Conservation (phyloP, 78 protist genomes). For the Anaeramoeba ignava region DNA sequence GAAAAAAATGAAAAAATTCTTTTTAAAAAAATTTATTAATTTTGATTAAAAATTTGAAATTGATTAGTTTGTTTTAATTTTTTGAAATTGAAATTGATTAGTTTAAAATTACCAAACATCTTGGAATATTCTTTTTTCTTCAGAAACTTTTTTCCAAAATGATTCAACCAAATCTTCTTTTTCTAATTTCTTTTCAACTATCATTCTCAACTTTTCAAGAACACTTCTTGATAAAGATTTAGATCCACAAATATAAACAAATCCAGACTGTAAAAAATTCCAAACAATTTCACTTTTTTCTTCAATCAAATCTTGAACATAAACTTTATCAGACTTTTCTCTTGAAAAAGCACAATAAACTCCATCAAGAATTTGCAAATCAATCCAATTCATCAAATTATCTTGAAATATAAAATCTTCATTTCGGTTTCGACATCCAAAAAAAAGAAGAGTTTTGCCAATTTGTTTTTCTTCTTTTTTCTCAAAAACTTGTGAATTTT, state of each 20-base stretch:
- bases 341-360: background rate
- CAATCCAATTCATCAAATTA: background rate
- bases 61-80: too few species aligned
- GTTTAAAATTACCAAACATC: background rate
- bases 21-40: too few species aligned
- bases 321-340: background rate
- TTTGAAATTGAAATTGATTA: too few species aligned
- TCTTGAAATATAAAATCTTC: background rate
- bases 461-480: background rate
- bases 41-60: too few species aligned
- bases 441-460: background rate
- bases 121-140: background rate
- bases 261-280: background rate
- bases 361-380: background rate
- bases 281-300: background rate
- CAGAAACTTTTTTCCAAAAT: background rate
- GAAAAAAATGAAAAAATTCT: background rate
- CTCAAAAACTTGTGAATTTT: too few species aligned
- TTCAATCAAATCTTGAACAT: background rate
- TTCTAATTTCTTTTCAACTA: background rate
- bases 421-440: background rate
- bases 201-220: background rate
- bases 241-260: background rate
- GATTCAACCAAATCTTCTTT: background rate
- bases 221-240: background rate